Evolutionary conservation across 257 asterid species (phyloP).

Genomic region (Schizonepeta tenuifolia): DNA sequence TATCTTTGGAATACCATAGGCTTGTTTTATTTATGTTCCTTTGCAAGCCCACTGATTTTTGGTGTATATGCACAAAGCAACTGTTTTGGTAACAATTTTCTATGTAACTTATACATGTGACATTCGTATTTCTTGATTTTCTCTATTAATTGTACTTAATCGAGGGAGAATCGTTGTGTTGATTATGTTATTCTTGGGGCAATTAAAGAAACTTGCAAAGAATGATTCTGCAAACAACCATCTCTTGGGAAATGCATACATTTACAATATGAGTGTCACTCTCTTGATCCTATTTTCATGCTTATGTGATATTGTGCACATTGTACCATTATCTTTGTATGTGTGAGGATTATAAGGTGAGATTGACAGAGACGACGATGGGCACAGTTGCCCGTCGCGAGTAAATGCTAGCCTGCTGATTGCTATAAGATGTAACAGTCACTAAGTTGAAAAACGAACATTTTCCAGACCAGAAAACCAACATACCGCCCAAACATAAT

Average conservation of each 20-base stretch:
- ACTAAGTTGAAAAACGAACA: neutral
- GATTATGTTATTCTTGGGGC: neutral
- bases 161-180: neutral
- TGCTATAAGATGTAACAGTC: neutral
- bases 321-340: neutral
- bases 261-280: neutral
- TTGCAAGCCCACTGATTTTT: constrained; percentile 32
- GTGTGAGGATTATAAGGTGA: neutral
- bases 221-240: too few relatives aligned
- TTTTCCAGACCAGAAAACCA: neutral
- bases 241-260: too few relatives aligned
- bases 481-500: neutral
- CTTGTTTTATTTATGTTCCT: neutral
- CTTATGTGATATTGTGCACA: neutral
- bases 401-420: too few relatives aligned
- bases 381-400: too few relatives aligned
- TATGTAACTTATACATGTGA: constrained; percentile 26
- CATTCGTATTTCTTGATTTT: constrained; percentile 2
- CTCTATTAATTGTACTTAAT: constrained; percentile 3
- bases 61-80: constrained; percentile 33
- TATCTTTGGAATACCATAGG: constrained; percentile 27
- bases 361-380: too few relatives aligned
- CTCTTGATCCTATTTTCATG: neutral
- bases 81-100: constrained; percentile 28
- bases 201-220: neutral